These are phyloP conservation scores for Cercospora citrullina DNA, from an alignment of 2,329 filamentous ascomycete species.

Conservation along the genomic window DNA sequence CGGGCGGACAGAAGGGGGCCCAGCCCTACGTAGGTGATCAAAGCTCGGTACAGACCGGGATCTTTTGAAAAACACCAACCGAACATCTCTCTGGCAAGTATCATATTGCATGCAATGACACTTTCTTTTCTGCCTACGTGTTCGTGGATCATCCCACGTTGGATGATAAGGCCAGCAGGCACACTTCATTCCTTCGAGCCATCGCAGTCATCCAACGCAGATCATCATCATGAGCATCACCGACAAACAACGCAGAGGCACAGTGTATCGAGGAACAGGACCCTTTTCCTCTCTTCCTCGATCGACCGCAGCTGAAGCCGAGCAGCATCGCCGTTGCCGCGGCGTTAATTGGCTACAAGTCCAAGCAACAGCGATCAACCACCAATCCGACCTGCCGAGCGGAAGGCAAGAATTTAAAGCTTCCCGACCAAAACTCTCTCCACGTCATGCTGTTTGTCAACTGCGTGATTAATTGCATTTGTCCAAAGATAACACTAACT, in stretches of 20 bases:
- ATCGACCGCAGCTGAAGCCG: not conserved
- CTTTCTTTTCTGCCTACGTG: not conserved
- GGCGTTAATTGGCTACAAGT: not conserved
- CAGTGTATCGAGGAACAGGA: not conserved
- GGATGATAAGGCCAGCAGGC: not conserved
- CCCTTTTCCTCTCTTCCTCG: not conserved
- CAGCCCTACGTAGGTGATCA: not conserved
- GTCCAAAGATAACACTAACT: not conserved
- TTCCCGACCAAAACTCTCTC: not conserved
- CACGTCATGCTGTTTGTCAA: slow-evolving; percentile 7
- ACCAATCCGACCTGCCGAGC: not conserved
- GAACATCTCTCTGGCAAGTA: not conserved
- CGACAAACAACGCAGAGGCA: not conserved
- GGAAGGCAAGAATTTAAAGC: not conserved
- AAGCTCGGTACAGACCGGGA: slow-evolving; percentile 2
- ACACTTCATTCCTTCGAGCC: not conserved
- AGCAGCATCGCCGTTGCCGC: not conserved
- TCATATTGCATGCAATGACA: not conserved
- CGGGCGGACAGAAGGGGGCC: not conserved
- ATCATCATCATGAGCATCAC: not conserved
- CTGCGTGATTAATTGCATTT: not conserved
- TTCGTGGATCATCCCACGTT: not conserved
- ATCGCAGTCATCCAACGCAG: not conserved
- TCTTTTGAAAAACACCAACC: not conserved
- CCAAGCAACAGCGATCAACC: not conserved